Evolutionary conservation across 106 monocot genomes (phyloP).

Genomic region (Dendrobium chrysotoxum): DNA sequence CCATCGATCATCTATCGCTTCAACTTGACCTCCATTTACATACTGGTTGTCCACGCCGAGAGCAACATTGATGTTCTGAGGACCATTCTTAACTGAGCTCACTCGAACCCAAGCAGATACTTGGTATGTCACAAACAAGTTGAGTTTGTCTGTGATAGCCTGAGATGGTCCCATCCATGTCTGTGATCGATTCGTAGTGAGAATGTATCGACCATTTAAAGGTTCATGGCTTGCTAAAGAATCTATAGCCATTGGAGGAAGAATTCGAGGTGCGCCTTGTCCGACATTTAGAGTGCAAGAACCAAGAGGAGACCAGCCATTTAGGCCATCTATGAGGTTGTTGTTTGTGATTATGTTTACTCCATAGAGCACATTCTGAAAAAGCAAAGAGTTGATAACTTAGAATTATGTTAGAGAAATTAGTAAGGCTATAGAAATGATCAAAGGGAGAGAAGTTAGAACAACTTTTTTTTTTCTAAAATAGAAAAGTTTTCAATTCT

Average conservation of each 20-base stretch:
- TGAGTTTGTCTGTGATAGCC: conserved; percentile 55
- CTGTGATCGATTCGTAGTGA: conserved; percentile 43
- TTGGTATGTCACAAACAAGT: conserved; percentile 59
- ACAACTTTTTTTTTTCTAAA: too few species aligned
- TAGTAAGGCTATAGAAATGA: background rate
- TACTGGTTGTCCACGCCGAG: conserved; percentile 68
- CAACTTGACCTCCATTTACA: conserved; percentile 74
- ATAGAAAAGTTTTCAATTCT: too few species aligned
- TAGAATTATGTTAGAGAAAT: background rate
- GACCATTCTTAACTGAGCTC: conserved; percentile 34
- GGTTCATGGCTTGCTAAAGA: conserved; percentile 28
- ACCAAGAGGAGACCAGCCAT: conserved; percentile 74
- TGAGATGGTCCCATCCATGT: conserved; percentile 97
- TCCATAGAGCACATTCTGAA: conserved; percentile 59
- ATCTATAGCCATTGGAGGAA: conserved; percentile 40
- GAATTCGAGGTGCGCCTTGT: conserved; percentile 36
- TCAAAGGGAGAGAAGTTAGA: too few species aligned
- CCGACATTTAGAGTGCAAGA: conserved; percentile 49
- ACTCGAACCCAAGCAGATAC: conserved; percentile 81
- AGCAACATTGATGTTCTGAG: conserved; percentile 69
- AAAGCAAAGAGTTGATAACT: conserved; percentile 1
- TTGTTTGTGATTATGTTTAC: conserved; percentile 72
- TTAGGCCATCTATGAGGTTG: conserved; percentile 47
- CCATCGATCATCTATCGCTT: conserved; percentile 67
- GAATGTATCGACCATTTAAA: conserved; percentile 47